Conservation (phyloP, 2,329 filamentous ascomycete species). For the Colletotrichum lupini region DNA sequence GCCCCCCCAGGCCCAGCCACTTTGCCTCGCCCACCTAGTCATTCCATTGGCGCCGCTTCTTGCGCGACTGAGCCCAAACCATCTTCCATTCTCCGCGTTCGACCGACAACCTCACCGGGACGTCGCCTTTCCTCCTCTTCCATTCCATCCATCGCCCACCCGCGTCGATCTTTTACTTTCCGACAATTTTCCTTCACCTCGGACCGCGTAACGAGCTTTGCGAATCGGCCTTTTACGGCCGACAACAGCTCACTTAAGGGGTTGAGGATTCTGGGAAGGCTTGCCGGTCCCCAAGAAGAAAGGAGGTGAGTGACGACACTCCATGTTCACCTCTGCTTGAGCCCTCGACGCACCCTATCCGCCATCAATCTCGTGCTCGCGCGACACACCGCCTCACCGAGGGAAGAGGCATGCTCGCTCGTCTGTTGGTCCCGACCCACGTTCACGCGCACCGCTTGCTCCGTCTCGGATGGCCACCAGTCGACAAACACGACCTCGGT, state of each 20-base stretch:
- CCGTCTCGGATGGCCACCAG: conserved; percentile 7
- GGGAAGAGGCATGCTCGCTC: conserved; percentile 11
- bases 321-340: not conserved
- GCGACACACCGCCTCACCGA: conserved; percentile 8
- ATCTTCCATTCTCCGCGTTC: conserved; percentile 35
- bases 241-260: conserved; percentile 41
- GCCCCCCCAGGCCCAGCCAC: conserved; percentile 28
- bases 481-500: conserved; percentile 33
- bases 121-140: conserved; percentile 16
- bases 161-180: conserved; percentile 24
- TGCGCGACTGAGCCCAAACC: conserved; percentile 36
- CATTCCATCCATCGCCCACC: conserved; percentile 33
- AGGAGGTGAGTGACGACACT: conserved; percentile 34
- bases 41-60: conserved; percentile 35
- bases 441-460: conserved; percentile 17
- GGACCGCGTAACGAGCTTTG: conserved; percentile 32
- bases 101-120: conserved; percentile 31
- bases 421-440: not conserved
- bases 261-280: conserved; percentile 39
- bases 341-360: not conserved
- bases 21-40: conserved; percentile 32
- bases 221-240: conserved; percentile 41
- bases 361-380: not conserved
- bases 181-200: conserved; percentile 25
- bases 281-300: conserved; percentile 32